Base-by-base conservation (phyloP, 106 monocot genomes). In the Hemerocallis citrina region DNA sequence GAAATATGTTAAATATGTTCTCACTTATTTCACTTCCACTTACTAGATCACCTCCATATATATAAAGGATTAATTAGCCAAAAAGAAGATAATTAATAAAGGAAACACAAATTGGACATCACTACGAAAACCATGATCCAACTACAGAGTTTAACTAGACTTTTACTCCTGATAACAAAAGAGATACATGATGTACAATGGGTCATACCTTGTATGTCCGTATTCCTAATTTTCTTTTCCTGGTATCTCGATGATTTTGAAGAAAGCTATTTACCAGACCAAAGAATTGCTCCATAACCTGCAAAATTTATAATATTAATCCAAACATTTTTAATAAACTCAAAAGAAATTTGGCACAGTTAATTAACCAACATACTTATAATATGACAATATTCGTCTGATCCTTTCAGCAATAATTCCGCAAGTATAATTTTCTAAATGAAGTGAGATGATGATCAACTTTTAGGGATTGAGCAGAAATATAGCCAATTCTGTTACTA, bases 231-330 rank as follows among this genome's bases (percentile, higher is more conserved):
- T 78, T 91, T 50, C 96, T 88, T 74, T 82, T 91, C 91, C 91
- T 79, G 17, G 96, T 82, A 62, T 84, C 90, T 64, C 81, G 76
- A 52, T 91, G 76, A 63, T 81, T 84, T 61, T 85, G 78, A 55
- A 98, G 66, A 61, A 98, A 98, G 28, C 69, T 84, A 61, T 98
- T 98, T 24, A 98, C 96, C 38, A 98, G 73, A 66, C 91, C 77
- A 79, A 98, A 98, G 65, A 90, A 98, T 71, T 98, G 96, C 45
- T 98, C 96, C 96, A 98, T 98, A 27, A 98, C 96, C 96, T 98
- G 75, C 57, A 89, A 33, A 62, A 33, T n/a, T 34, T 50, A 49
- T 5, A 31, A 14, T 17, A 64, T 43, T 22, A 57, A 57, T 36
- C 34, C 17, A 54, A 14, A 54, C 7, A 16, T 21, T 25, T 57